phyloP scores from a whole-genome alignment of 129 eudicot species.

The Helianthus annuus region HanXRQr2.0-SUNRISE NC_035448.2:186374705-186375204 shows the following conservation, averaged over 20 bases:
- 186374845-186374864: constrained; percentile 25
- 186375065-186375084: too few species aligned
- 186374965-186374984: not conserved
- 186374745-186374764: constrained; percentile 33
- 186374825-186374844: constrained; percentile 24
- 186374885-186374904: constrained; percentile 17
- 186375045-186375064: not conserved
- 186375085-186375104: too few species aligned
- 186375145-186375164: constrained; percentile 1
- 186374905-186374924: constrained; percentile 2
- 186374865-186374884: constrained; percentile 18
- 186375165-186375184: not conserved
- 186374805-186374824: constrained; percentile 17
- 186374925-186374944: not conserved
- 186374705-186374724: constrained; percentile 30
- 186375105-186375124: too few species aligned
- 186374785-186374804: constrained; percentile 21
- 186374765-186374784: constrained; percentile 35
- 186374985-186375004: not conserved
- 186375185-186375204: not conserved
- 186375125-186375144: not conserved
- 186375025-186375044: not conserved
- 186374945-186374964: not conserved
- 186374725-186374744: constrained; percentile 31
- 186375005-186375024: not conserved